Evolutionary conservation across 768 basidiomycete species (phyloP).

Genomic region (Lactarius deliciosus): DNA sequence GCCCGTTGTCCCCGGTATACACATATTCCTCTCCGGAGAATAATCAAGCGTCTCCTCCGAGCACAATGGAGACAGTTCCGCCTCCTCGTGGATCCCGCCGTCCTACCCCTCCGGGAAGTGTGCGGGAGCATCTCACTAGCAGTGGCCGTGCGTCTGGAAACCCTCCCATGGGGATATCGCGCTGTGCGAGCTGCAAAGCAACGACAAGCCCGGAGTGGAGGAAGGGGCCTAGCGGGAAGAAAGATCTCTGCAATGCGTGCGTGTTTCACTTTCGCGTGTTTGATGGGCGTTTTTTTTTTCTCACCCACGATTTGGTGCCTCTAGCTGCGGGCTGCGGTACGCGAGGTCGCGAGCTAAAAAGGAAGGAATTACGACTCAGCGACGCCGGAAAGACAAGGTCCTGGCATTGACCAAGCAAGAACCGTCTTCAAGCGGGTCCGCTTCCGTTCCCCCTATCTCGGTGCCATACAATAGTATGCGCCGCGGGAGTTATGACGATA

Average conservation of each 20-base stretch:
- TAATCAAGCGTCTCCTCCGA: constrained; percentile 32
- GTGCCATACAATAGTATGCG: constrained; percentile 50
- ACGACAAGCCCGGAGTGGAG: constrained; percentile 88
- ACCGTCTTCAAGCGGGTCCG: constrained; percentile 32
- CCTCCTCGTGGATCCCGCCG: constrained; percentile 51
- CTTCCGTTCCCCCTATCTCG: constrained; percentile 38
- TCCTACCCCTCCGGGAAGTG: constrained; percentile 45
- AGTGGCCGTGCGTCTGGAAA: constrained; percentile 55
- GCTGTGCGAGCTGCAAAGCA: constrained; percentile 78
- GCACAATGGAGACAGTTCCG: constrained; percentile 49
- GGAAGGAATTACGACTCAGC: constrained; percentile 62
- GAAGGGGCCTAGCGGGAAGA: constrained; percentile 87
- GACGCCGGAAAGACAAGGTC: constrained; percentile 65
- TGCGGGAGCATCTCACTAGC: constrained; percentile 47
- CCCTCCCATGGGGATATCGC: constrained; percentile 67
- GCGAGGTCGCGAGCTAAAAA: constrained; percentile 89
- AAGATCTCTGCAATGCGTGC: constrained; percentile 91
- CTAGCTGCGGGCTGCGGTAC: constrained; percentile 80
- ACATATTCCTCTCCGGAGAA: constrained; percentile 29
- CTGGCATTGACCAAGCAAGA: constrained; percentile 34
- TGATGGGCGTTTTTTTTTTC: constrained; percentile 22
- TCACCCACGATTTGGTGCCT: constrained; percentile 30
- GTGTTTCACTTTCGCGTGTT: constrained; percentile 38
- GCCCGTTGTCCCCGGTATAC: constrained; percentile 32
- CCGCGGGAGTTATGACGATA: constrained; percentile 47